Percentiles rank a stretch among this genome's conserved stretches.
Evolutionary conservation across 2,329 filamentous ascomycete species (phyloP).

Genomic region (Cercospora citrullina): DNA sequence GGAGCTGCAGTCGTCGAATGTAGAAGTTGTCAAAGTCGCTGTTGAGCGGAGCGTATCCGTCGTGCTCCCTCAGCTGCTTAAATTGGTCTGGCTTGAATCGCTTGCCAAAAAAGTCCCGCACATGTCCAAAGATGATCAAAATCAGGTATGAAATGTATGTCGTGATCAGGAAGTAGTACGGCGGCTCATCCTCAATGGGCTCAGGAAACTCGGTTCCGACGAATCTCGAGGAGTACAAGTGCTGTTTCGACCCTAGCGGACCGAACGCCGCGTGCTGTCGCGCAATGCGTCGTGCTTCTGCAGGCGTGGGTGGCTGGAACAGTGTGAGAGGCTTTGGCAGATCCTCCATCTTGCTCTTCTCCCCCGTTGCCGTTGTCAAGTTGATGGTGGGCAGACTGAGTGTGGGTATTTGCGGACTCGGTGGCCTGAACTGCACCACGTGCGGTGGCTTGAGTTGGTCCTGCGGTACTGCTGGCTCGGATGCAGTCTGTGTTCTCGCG

Average conservation of each 20-base stretch:
- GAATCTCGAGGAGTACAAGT: conserved; percentile 87
- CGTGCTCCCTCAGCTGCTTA: conserved; percentile 74
- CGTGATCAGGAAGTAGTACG: conserved; percentile 94
- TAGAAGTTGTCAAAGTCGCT: conserved; percentile 99
- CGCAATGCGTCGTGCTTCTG: conserved; percentile 73
- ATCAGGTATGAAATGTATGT: conserved; percentile 98
- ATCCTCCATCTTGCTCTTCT: conserved; percentile 72
- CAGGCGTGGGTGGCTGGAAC: conserved; percentile 83
- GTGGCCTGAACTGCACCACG: conserved; percentile 62
- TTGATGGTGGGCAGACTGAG: conserved; percentile 87
- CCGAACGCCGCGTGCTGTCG: conserved; percentile 88
- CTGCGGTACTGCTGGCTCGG: conserved; percentile 34
- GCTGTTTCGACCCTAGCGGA: conserved; percentile 74
- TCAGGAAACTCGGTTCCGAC: conserved; percentile 76
- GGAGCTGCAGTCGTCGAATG: conserved; percentile 84
- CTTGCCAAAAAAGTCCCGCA: conserved; percentile 97
- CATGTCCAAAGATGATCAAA: conserved; percentile 90
- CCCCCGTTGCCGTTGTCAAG: conserved; percentile 78
- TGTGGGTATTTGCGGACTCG: conserved; percentile 67
- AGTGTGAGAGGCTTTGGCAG: conserved; percentile 72
- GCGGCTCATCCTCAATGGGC: conserved; percentile 89
- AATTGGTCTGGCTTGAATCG: conserved; percentile 87
- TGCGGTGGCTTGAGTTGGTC: conserved; percentile 38
- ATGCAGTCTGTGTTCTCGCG: conserved; percentile 34
- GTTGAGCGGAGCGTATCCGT: conserved; percentile 93